A percentile compares a stretch with the other conserved stretches of the same genome.
These are phyloP conservation scores for Cylindrotheca fusiformis DNA, from an alignment of 108 stramenopile species.

Conservation along the genomic window DNA sequence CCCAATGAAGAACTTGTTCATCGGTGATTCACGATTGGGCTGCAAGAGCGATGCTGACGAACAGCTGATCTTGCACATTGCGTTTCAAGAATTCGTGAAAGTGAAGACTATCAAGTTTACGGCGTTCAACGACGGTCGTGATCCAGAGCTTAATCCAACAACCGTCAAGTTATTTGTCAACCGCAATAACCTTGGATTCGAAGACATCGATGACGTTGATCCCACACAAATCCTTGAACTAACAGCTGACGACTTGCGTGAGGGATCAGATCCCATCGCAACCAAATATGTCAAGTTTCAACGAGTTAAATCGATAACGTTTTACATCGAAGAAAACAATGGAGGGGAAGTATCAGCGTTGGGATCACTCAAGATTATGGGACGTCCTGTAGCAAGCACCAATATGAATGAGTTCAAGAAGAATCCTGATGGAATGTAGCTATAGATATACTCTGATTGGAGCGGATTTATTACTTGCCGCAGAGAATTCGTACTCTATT, in stretches of 20 bases:
- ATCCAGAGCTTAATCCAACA: slow-evolving; percentile 71
- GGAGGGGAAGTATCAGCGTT: slow-evolving; percentile 79
- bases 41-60: slow-evolving; percentile 88
- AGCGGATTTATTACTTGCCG: too few species aligned
- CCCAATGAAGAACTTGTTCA: slow-evolving; percentile 85
- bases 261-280: slow-evolving; percentile 49
- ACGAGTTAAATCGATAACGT: slow-evolving; percentile 72
- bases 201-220: slow-evolving; percentile 88
- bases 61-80: slow-evolving; percentile 81
- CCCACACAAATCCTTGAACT: slow-evolving; percentile 71
- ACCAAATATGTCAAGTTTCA: slow-evolving; percentile 84
- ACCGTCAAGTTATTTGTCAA: slow-evolving; percentile 74
- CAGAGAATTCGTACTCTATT: too few species aligned
- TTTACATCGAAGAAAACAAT: slow-evolving; percentile 87
- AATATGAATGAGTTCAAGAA: slow-evolving; percentile 88
- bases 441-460: neutral
- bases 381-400: slow-evolving; percentile 63
- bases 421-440: slow-evolving; percentile 28
- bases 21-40: slow-evolving; percentile 80
- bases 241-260: slow-evolving; percentile 67
- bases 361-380: slow-evolving; percentile 70
- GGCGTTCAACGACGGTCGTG: slow-evolving; percentile 70
- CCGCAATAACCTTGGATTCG: slow-evolving; percentile 80
- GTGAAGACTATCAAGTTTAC: slow-evolving; percentile 78
- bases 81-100: slow-evolving; percentile 85